Evolutionary conservation across 2,329 filamentous ascomycete species (phyloP), one percentile per base, ranked within the genome.

Genomic region (Aspergillus fijiensis): DNA sequence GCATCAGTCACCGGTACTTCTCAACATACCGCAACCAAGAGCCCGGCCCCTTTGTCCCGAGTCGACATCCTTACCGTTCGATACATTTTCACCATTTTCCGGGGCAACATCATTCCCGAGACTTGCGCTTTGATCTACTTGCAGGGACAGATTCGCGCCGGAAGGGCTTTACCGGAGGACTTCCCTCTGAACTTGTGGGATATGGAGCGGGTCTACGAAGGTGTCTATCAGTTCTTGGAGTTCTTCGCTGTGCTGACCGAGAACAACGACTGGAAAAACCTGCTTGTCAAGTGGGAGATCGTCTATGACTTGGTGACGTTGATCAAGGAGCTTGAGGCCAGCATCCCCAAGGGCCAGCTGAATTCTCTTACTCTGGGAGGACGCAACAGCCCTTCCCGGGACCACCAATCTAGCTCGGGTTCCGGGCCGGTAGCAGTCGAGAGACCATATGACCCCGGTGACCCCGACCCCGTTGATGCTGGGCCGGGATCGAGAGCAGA

Each of bases 181-280:
- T 98, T 97, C 69, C 94, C 94, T 0, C 87, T 97, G 1, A 96
- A 98, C 69, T 85, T 92, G 51, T 98, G 94, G 94, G 94, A 98
- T 70, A 96, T 98, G 89, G 94, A 98, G 74, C 87, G 94, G 14
- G 94, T 96, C 60, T 96, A 96, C 74, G 94, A 98, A 70, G 94
- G 94, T 0, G 86, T 98, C 1, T 92, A 93, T 55, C 93, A 97
- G 74, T 96, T 96, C 71, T 85, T 98, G 1, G 93, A 97, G 68
- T 96, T 98, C 73, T 89, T 97, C 57, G 92, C 90, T 16, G 93
- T 95, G 0, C 85, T 96, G 29, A 92, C 91, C 0, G 93, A 96
- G 70, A 89, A 94, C 68, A 84, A 88, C 49, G 89, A 91, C 54
- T 92, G 92, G 81, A 91, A 96, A 63, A 84, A 87, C 48, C 88